Evolutionary conservation across 2,329 filamentous ascomycete species (phyloP).

Genomic region (Sclerotinia subarctica): DNA sequence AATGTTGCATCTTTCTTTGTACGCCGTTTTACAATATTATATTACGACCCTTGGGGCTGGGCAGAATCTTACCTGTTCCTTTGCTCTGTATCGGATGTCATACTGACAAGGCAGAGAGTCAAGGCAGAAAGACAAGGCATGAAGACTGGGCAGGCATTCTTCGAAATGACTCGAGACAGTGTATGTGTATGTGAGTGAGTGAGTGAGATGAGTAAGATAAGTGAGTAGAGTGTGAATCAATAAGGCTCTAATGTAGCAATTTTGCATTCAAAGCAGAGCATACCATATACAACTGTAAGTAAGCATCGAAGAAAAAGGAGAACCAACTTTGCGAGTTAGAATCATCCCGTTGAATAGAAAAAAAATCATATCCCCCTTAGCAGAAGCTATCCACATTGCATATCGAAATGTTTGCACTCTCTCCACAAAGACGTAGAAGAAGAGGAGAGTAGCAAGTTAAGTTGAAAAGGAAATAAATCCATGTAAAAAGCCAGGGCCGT

Average conservation of each 20-base stretch:
- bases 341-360: neutral
- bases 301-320: slow-evolving; percentile 6
- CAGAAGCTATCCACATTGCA: slow-evolving; percentile 3
- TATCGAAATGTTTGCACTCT: slow-evolving; percentile 11
- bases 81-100: neutral
- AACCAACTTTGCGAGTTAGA: neutral
- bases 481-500: slow-evolving; percentile 14
- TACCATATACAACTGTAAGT: neutral
- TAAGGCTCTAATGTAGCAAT: slow-evolving; percentile 6
- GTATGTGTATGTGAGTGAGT: neutral
- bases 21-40: neutral
- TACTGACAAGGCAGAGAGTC: neutral
- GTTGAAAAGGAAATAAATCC: slow-evolving; percentile 9
- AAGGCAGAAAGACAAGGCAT: neutral
- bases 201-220: neutral
- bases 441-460: slow-evolving; percentile 14
- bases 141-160: neutral
- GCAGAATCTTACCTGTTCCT: neutral
- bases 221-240: slow-evolving; percentile 8
- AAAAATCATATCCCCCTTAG: neutral
- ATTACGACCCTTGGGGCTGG: neutral
- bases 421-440: neutral
- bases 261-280: slow-evolving; percentile 3
- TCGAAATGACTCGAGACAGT: neutral
- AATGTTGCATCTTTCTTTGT: neutral